Conservation (phyloP, 2,329 filamentous ascomycete species). For the Cytospora schulzeri region DNA sequence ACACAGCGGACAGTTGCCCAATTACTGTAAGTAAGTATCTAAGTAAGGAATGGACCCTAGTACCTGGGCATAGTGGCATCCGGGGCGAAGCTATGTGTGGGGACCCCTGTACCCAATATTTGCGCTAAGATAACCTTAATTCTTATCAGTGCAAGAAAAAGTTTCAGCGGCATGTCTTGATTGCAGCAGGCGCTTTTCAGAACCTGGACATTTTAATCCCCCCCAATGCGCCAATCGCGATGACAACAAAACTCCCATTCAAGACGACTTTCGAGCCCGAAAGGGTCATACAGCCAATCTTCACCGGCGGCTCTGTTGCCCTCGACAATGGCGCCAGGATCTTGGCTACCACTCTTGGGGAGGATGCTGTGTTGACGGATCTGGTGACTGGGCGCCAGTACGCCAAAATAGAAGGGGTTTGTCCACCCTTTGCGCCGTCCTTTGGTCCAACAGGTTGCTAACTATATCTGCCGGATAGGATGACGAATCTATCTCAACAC, state of each 20-base stretch:
- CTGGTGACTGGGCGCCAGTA: constrained; percentile 80
- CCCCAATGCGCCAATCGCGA: constrained; percentile 36
- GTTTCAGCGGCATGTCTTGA: constrained; percentile 18
- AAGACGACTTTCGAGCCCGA: constrained; percentile 90
- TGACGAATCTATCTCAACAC: constrained; percentile 76
- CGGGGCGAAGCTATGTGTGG: not conserved
- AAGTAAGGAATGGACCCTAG: not conserved
- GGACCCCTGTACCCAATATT: constrained; percentile 3
- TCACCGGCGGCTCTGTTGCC: constrained; percentile 85
- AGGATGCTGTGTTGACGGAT: constrained; percentile 87
- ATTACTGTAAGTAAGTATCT: too few species aligned
- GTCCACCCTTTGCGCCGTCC: constrained; percentile 30
- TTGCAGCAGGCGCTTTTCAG: constrained; percentile 16
- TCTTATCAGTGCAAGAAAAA: constrained; percentile 32
- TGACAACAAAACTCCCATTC: constrained; percentile 64
- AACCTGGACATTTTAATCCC: constrained; percentile 27
- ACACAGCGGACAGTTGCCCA: too few species aligned
- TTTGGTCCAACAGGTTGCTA: not conserved
- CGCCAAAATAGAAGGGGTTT: constrained; percentile 82
- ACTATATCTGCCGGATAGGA: constrained; percentile 51
- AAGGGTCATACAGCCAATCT: constrained; percentile 86
- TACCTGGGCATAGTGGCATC: not conserved
- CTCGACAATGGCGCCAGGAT: constrained; percentile 80
- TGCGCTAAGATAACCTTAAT: constrained; percentile 44
- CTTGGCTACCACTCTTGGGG: constrained; percentile 85